phyloP scores from a whole-genome alignment of 202 grass and related monocot species.

The Panicum hallii region DNA sequence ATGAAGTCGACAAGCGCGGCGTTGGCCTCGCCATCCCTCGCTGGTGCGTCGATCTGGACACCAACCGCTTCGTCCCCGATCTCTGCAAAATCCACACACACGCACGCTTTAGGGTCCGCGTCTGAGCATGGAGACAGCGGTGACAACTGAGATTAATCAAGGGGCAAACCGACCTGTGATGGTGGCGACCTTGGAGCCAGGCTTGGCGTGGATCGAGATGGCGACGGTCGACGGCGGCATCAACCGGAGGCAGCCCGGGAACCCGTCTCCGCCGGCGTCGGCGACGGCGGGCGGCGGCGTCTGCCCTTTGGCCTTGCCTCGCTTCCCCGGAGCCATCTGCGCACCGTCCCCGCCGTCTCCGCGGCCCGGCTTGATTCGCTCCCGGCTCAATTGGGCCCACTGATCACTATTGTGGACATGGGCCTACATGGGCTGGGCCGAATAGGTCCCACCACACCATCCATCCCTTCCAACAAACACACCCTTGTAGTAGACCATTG shows the following conservation, averaged over 20 bases:
- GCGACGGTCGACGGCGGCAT: slow-evolving; percentile 77
- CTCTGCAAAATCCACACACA: slow-evolving; percentile 48
- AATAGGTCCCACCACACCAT: neutral
- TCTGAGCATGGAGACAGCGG: neutral
- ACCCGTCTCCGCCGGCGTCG: slow-evolving; percentile 2
- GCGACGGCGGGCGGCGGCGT: slow-evolving; percentile 15
- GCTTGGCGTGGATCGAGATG: slow-evolving; percentile 91
- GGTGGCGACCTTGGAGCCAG: slow-evolving; percentile 87
- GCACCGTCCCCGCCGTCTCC: no score
- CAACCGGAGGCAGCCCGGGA: slow-evolving; percentile 69
- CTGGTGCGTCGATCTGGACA: slow-evolving; percentile 93
- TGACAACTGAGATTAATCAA: neutral
- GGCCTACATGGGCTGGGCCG: neutral
- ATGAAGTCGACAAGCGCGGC: slow-evolving; percentile 90
- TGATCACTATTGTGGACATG: neutral
- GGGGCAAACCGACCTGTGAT: slow-evolving; percentile 66
- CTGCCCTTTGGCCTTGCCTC: slow-evolving; percentile 56
- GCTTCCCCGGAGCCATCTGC: slow-evolving; percentile 69
- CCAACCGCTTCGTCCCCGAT: slow-evolving; percentile 82
- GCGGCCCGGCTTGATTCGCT: neutral
- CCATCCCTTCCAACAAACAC: no score
- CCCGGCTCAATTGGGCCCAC: slow-evolving; percentile 7
- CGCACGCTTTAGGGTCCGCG: neutral
- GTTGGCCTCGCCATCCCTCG: slow-evolving; percentile 94
- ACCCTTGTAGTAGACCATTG: no score